Percentiles rank a stretch among this genome's conserved stretches.
phyloP scores from a whole-genome alignment of 148 eudicot genomes.

The Oxyria digyna region DNA sequence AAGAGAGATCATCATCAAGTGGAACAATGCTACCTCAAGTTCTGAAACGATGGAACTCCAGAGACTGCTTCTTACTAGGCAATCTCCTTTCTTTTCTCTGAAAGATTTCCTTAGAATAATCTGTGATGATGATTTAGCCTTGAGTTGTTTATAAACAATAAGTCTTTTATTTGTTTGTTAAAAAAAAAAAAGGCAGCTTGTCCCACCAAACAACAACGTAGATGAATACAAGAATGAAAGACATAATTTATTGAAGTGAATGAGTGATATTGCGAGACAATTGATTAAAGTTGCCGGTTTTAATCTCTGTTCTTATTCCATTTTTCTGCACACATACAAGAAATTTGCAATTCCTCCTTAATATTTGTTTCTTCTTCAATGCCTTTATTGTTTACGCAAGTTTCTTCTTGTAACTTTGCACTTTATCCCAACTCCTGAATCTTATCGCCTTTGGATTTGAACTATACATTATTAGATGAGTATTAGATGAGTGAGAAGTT shows the following conservation, averaged over 20 bases:
- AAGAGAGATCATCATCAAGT: too few relatives aligned
- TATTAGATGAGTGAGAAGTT: constrained; percentile 1
- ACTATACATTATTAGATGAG: background rate
- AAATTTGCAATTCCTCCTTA: background rate
- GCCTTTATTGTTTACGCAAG: constrained; percentile 4
- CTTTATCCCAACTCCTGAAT: constrained; percentile 10
- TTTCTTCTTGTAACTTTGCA: constrained; percentile 18
- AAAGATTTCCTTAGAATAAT: too few relatives aligned
- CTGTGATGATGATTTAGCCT: too few relatives aligned
- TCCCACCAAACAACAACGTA: background rate
- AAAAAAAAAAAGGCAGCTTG: background rate
- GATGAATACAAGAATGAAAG: constrained; percentile 8
- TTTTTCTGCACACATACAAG: background rate
- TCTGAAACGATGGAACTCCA: too few relatives aligned
- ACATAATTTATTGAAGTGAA: constrained; percentile 19
- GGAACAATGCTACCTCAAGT: too few relatives aligned
- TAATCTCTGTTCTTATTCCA: background rate
- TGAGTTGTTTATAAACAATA: too few relatives aligned
- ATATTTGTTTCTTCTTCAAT: background rate
- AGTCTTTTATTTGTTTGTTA: too few relatives aligned
- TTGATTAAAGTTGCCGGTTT: background rate
- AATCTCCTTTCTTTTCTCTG: too few relatives aligned
- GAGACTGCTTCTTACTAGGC: too few relatives aligned
- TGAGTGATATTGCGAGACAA: constrained; percentile 11
- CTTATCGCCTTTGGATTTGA: constrained; percentile 5